These are phyloP conservation scores for Dipodascus geniculatus DNA, from an alignment of 805 yeast species.

Conservation along the genomic window DNA sequence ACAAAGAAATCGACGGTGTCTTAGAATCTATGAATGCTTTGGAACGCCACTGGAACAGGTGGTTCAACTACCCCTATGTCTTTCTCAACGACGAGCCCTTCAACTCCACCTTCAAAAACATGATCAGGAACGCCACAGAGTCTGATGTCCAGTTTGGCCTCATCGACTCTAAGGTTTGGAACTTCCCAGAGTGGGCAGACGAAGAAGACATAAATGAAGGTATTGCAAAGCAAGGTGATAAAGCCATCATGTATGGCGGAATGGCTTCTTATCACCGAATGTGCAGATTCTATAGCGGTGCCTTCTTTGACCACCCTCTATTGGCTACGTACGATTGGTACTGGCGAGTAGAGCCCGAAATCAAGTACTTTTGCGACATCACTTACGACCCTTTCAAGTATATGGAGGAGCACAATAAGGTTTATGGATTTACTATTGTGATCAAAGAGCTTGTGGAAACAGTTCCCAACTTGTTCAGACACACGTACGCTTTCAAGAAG, in stretches of 20 bases:
- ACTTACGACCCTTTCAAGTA: slow-evolving; percentile 84
- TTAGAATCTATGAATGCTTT: slow-evolving; percentile 57
- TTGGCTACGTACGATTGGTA: slow-evolving; percentile 73
- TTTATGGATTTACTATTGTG: slow-evolving; percentile 76
- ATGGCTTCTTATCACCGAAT: slow-evolving; percentile 78
- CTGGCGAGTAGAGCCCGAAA: slow-evolving; percentile 94
- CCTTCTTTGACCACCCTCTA: slow-evolving; percentile 68
- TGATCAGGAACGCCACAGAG: slow-evolving; percentile 40
- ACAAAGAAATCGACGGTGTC: slow-evolving; percentile 71
- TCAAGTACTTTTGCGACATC: slow-evolving; percentile 79
- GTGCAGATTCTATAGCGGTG: slow-evolving; percentile 89
- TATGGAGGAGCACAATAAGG: slow-evolving; percentile 58
- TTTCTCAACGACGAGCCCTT: slow-evolving; percentile 77
- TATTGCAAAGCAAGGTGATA: slow-evolving; percentile 67
- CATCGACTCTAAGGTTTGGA: slow-evolving; percentile 54
- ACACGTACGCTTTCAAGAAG: slow-evolving; percentile 52
- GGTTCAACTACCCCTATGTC: slow-evolving; percentile 90
- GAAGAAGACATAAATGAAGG: slow-evolving; percentile 39
- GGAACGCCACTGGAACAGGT: slow-evolving; percentile 84
- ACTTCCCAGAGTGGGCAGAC: slow-evolving; percentile 43
- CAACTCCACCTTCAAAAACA: slow-evolving; percentile 44
- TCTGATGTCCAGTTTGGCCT: slow-evolving; percentile 64
- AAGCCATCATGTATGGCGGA: slow-evolving; percentile 74
- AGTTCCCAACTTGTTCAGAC: slow-evolving; percentile 67
- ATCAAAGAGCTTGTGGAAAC: slow-evolving; percentile 72